Evolutionary conservation across 495 filamentous ascomycete species (phyloP).

Genomic region (Elasticomyces elasticus): DNA sequence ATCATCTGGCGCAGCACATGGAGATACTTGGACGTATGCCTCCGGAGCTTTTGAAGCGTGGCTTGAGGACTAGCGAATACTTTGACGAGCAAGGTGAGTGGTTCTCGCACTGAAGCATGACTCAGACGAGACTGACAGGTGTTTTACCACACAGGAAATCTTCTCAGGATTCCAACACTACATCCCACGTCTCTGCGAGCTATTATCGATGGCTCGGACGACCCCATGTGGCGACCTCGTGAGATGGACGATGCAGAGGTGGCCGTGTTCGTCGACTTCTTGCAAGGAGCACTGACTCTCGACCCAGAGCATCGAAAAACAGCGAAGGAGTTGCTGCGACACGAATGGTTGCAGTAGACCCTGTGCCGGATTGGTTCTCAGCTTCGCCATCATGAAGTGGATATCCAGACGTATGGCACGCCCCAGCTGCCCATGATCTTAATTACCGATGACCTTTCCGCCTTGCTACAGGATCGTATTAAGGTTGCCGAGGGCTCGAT

Average conservation of each 20-base stretch:
- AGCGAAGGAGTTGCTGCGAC: too few relatives aligned
- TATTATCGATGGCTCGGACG: not conserved
- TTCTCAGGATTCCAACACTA: not conserved
- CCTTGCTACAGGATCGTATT: too few relatives aligned
- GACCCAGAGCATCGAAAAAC: not conserved
- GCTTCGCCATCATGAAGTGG: too few relatives aligned
- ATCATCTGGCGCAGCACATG: slow-evolving; percentile 12
- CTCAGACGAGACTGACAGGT: too few relatives aligned
- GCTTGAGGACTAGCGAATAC: not conserved
- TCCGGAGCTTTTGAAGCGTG: not conserved
- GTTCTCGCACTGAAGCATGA: too few relatives aligned
- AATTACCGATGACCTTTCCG: too few relatives aligned
- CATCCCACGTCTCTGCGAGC: not conserved
- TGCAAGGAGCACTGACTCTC: not conserved
- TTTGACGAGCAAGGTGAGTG: slow-evolving; percentile 3
- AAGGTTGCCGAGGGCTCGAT: too few relatives aligned
- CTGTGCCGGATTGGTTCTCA: too few relatives aligned
- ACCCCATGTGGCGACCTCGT: not conserved
- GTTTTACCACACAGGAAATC: not conserved
- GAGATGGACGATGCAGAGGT: not conserved
- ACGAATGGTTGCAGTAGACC: too few relatives aligned
- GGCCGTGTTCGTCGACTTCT: not conserved
- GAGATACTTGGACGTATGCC: slow-evolving; percentile 5
- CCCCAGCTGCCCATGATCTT: too few relatives aligned
- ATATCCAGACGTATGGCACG: too few relatives aligned